These are phyloP conservation scores for Diaporthe australafricana DNA, from an alignment of 2,329 filamentous ascomycete species.

Conservation along the genomic window DNA sequence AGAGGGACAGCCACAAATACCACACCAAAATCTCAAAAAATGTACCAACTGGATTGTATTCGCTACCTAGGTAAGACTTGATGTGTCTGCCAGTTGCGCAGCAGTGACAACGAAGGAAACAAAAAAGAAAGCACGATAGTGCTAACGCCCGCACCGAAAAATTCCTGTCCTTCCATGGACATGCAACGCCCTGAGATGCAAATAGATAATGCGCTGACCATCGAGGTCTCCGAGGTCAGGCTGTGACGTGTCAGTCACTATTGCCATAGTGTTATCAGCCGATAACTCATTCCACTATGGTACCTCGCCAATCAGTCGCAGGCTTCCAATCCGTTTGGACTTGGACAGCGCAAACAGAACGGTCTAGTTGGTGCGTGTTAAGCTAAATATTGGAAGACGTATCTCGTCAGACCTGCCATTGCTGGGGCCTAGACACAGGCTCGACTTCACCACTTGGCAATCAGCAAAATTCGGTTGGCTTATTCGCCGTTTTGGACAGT, in stretches of 20 bases:
- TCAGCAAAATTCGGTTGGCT: too few species aligned
- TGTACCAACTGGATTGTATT: background rate
- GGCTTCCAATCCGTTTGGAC: too few species aligned
- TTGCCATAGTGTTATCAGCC: background rate
- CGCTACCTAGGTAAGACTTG: background rate
- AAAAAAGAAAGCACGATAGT: conserved; percentile 17
- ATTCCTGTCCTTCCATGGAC: conserved; percentile 25
- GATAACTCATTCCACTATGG: background rate
- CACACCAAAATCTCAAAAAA: background rate
- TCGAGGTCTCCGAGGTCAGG: background rate
- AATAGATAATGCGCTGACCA: conserved; percentile 9
- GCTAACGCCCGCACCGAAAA: conserved; percentile 25
- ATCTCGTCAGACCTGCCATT: background rate
- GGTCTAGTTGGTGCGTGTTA: background rate
- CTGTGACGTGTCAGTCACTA: background rate
- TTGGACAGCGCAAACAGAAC: background rate
- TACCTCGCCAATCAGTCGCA: background rate
- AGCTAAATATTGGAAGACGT: background rate
- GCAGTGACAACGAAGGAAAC: background rate
- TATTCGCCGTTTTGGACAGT: background rate
- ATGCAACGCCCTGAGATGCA: conserved; percentile 35
- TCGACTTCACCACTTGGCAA: background rate
- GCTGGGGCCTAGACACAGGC: background rate
- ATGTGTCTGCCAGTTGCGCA: background rate
- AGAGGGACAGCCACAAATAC: background rate